Evolutionary conservation across 225 moss, liverwort and hornwort genomes (phyloP), one percentile per base, ranked within the genome.

Genomic region (Bryum argenteum): DNA sequence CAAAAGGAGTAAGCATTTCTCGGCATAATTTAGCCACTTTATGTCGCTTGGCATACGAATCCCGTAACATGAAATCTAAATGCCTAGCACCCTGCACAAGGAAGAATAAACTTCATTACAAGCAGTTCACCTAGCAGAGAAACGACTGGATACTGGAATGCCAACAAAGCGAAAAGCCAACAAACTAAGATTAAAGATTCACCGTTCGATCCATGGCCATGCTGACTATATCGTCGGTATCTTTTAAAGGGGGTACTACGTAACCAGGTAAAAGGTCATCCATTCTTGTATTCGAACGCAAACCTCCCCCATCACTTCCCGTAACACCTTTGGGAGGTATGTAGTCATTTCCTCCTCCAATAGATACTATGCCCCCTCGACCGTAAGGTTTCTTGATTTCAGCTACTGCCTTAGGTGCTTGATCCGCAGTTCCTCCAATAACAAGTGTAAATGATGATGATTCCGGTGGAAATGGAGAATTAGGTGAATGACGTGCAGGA

Each of bases 171-270:
- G 3, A 54, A 38, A 45, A 55, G 67, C 15, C 48, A 54, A 43
- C 54, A 67, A 50, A n/a, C 60, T 11, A 55, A 67, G 67, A 73
- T 54, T 43, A 48, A 47, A 40, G 48, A 48, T 61, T 80, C 61
- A 84, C 84, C 80, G 84, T 84, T 54, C 84, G 73, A 74, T 84
- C 80, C 84, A 80, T 80, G 71, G 84, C 84, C 84, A 84, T 84
- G 62, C 84, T 84, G 77, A 84, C 84, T 77, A 84, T 71, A 71
- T 84, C 84, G 61, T 84, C 84, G 61, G 84, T 84, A 62, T 84
- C 84, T 80, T 84, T 84, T 67, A 84, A 80, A 1, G 74, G 84
- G 67, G 84, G 84, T 61, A 84, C 84, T 68, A 84, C 52, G 22
- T 84, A 84, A 65, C 84, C 84, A 69, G 84, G 80, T 66, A 84